Conservation (phyloP, 2,329 filamentous ascomycete species). For the Trichoderma arundinaceum region DNA sequence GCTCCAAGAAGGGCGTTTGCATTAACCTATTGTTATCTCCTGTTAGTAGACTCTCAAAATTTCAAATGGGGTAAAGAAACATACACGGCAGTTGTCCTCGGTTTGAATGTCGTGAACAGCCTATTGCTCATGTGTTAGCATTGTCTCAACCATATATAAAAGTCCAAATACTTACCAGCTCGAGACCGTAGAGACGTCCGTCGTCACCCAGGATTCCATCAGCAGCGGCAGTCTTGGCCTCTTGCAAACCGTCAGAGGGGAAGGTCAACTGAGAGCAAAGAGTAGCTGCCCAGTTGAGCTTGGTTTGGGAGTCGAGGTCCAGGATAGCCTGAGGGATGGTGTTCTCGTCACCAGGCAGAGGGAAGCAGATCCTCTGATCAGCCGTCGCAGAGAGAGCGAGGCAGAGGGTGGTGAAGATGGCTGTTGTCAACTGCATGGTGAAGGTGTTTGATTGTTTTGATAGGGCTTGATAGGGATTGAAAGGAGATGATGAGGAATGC, state of each 20-base stretch:
- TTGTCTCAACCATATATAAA: fast-evolving
- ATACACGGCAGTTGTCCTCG: not conserved
- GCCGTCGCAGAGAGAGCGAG: slow-evolving; percentile 14
- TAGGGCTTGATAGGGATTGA: too few species aligned
- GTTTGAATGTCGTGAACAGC: not conserved
- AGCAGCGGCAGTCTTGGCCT: not conserved
- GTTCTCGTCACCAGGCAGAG: not conserved
- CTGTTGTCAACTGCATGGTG: slow-evolving; percentile 12
- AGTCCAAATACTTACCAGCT: not conserved
- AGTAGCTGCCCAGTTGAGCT: slow-evolving; percentile 1
- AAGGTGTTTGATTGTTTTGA: not conserved
- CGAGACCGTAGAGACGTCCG: not conserved
- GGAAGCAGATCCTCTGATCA: slow-evolving; percentile 4
- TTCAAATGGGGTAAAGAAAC: not conserved
- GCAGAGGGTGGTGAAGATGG: not conserved
- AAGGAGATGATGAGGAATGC: not conserved
- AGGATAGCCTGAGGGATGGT: slow-evolving; percentile 13
- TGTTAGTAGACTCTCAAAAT: not conserved
- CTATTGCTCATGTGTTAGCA: not conserved
- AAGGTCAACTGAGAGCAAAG: slow-evolving; percentile 6
- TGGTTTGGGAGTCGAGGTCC: not conserved
- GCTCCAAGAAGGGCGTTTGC: not conserved
- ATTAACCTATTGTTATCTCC: not conserved
- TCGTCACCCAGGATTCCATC: not conserved
- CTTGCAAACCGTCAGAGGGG: not conserved